These are phyloP conservation scores for Daldinia decipiens DNA, from an alignment of 495 filamentous ascomycete species.

Conservation along the genomic window DNA sequence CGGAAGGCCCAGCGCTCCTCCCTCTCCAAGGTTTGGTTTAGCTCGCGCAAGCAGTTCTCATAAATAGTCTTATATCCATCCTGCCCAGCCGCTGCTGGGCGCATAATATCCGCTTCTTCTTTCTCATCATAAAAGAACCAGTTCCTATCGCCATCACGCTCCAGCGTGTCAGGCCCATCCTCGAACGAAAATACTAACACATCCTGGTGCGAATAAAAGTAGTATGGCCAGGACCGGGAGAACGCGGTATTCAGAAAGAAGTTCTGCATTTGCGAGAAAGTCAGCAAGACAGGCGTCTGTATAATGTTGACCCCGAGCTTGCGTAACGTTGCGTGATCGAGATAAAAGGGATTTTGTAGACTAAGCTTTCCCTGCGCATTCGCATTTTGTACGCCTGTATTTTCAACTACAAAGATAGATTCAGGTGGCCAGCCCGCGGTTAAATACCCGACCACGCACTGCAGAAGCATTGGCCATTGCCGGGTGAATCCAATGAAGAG, in stretches of 20 bases:
- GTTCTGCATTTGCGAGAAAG: slow-evolving; percentile 67
- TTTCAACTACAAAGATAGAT: slow-evolving; percentile 66
- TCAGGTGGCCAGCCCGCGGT: slow-evolving; percentile 64
- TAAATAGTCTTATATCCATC: slow-evolving; percentile 59
- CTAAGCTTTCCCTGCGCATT: slow-evolving; percentile 58
- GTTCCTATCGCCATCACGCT: slow-evolving; percentile 43
- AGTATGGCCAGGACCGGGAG: slow-evolving; percentile 60
- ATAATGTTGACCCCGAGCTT: slow-evolving; percentile 62
- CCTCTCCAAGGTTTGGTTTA: slow-evolving; percentile 44
- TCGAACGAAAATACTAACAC: slow-evolving; percentile 65
- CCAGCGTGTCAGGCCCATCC: slow-evolving; percentile 49
- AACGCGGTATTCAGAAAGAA: slow-evolving; percentile 60
- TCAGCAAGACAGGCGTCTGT: slow-evolving; percentile 62
- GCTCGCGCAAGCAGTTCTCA: slow-evolving; percentile 46
- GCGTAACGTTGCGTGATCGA: slow-evolving; percentile 57
- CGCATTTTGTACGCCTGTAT: slow-evolving; percentile 64
- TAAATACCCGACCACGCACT: slow-evolving; percentile 61
- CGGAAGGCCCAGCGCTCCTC: slow-evolving; percentile 47
- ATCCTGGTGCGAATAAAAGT: slow-evolving; percentile 71
- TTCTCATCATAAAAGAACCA: slow-evolving; percentile 52
- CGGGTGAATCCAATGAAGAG: slow-evolving; percentile 66
- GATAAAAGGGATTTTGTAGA: slow-evolving; percentile 65
- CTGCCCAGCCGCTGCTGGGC: slow-evolving; percentile 46
- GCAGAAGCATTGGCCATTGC: slow-evolving; percentile 63
- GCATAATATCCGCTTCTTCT: slow-evolving; percentile 48